phyloP scores from a whole-genome alignment of 306 rosid species.

The Trichosanthes cucumerina region DNA sequence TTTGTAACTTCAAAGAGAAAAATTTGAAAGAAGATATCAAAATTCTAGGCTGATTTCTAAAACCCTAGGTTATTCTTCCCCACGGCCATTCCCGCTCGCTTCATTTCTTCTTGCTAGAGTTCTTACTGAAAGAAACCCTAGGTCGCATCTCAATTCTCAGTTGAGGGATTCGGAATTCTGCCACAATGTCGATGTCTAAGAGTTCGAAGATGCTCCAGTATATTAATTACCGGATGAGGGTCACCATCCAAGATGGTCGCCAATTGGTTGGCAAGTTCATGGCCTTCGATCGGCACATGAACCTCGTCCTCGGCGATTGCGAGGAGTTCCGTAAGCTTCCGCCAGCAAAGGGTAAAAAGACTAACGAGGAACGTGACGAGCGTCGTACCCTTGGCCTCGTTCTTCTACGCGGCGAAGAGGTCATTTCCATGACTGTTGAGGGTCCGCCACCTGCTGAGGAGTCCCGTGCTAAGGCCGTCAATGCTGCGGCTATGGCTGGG shows the following conservation, averaged over 20 bases:
- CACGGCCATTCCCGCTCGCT: not conserved
- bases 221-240: constrained; percentile 88
- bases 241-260: constrained; percentile 94
- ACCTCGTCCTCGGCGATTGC: constrained; percentile 92
- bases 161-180: not conserved
- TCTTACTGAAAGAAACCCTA: not conserved
- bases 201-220: constrained; percentile 98
- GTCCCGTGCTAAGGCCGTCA: constrained; percentile 75
- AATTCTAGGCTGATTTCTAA: not conserved
- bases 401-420: constrained; percentile 97
- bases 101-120: not conserved
- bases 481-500: constrained; percentile 73
- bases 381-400: constrained; percentile 97
- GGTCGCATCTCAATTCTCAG: not conserved
- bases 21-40: not conserved
- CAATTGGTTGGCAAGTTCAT: constrained; percentile 93
- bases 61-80: not conserved
- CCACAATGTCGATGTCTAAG: constrained; percentile 95
- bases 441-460: constrained; percentile 97
- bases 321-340: constrained; percentile 98
- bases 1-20: not conserved
- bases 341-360: constrained; percentile 71
- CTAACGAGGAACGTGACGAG: constrained; percentile 67
- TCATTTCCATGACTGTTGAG: constrained; percentile 96
- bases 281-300: constrained; percentile 99